Conservation (phyloP, 495 filamentous ascomycete genomes). For the Oleoguttula mirabilis region DNA sequence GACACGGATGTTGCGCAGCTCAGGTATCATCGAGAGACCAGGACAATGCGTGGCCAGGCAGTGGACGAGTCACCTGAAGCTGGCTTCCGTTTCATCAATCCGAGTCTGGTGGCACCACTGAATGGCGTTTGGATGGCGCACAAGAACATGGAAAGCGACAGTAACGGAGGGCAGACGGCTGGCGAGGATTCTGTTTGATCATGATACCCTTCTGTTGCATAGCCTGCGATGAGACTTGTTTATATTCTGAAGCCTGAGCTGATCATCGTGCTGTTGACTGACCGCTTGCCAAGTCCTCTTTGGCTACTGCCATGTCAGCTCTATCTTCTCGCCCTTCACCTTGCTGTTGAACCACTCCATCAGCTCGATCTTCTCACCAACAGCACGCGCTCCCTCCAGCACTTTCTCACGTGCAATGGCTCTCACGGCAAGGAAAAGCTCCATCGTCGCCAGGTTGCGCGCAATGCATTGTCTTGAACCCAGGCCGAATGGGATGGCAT, state of each 20-base stretch:
- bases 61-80: conserved; percentile 58
- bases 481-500: conserved; percentile 38
- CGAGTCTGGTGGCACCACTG: conserved; percentile 51
- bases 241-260: no score
- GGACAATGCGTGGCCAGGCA: conserved; percentile 35
- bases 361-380: conserved; percentile 32
- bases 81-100: conserved; percentile 58
- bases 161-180: neutral
- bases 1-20: conserved; percentile 6
- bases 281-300: no score
- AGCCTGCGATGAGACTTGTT: no score
- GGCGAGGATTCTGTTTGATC: conserved; percentile 4
- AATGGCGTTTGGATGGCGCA: conserved; percentile 30
- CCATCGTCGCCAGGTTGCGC: conserved; percentile 34
- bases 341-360: conserved; percentile 42
- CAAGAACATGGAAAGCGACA: conserved; percentile 21
- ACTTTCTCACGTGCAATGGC: conserved; percentile 31
- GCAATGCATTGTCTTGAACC: conserved; percentile 41
- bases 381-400: conserved; percentile 31
- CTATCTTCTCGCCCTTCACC: conserved; percentile 21
- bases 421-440: conserved; percentile 32
- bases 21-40: conserved; percentile 1
- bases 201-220: neutral
- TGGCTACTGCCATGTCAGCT: conserved; percentile 14
- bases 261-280: no score